phyloP scores from a whole-genome alignment of 2,329 filamentous ascomycete species.

The Lasiodiplodia hormozganensis region DNA sequence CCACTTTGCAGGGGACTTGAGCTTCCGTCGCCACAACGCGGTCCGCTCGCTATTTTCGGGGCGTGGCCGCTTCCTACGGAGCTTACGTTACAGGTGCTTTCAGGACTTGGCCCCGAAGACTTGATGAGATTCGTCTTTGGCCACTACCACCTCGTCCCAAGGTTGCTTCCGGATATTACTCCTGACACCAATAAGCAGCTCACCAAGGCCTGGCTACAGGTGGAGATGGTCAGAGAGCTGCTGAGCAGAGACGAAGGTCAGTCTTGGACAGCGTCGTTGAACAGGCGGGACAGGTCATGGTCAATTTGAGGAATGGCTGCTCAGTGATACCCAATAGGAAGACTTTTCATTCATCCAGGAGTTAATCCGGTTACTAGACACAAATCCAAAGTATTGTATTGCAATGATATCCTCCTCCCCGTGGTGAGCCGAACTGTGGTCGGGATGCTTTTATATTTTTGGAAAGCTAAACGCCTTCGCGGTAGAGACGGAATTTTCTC shows the following conservation, averaged over 20 bases:
- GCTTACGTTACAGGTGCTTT: conserved; percentile 45
- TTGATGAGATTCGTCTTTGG: conserved; percentile 42
- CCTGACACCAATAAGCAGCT: conserved; percentile 23
- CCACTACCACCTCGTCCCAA: conserved; percentile 18
- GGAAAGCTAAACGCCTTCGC: background rate
- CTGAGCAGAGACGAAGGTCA: conserved; percentile 10
- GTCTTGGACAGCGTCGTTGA: conserved; percentile 19
- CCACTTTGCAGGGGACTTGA: conserved; percentile 33
- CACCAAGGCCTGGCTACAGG: conserved; percentile 26
- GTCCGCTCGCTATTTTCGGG: conserved; percentile 18
- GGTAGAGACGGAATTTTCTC: background rate
- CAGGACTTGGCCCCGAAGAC: conserved; percentile 38
- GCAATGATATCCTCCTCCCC: background rate
- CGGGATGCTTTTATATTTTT: background rate
- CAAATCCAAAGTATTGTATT: background rate
- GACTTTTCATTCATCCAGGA: background rate
- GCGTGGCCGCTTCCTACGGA: conserved; percentile 41
- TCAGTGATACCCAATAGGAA: conserved; percentile 11
- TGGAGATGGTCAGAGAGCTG: conserved; percentile 23
- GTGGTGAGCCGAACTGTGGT: background rate
- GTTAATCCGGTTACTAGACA: background rate
- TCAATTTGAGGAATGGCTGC: conserved; percentile 7
- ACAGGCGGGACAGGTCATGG: conserved; percentile 19
- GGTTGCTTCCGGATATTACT: conserved; percentile 4
- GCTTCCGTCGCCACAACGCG: conserved; percentile 9